Conservation (phyloP, 2,329 filamentous ascomycete species). For the Ceratocystis cubensis region DNA sequence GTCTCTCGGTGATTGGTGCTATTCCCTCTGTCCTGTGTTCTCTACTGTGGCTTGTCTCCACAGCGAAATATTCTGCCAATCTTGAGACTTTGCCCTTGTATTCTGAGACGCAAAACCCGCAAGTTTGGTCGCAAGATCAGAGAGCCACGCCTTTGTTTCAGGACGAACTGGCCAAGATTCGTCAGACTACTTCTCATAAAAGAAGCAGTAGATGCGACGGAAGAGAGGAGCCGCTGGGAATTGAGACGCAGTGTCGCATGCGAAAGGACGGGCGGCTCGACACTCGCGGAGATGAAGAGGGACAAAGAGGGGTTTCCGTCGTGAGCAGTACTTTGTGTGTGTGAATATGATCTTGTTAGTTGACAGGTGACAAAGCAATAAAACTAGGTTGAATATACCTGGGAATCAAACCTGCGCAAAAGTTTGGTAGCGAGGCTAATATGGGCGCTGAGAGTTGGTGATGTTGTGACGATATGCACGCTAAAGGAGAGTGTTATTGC, state of each 20-base stretch:
- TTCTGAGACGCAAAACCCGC: not conserved
- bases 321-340: not conserved
- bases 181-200: not conserved
- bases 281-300: not conserved
- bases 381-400: not conserved
- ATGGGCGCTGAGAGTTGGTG: not conserved
- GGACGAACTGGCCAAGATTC: not conserved
- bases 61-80: not conserved
- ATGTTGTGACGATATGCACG: not conserved
- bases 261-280: not conserved
- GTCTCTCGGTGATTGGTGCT: not conserved
- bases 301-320: not conserved
- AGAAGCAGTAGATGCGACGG: not conserved
- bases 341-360: not conserved
- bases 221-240: not conserved
- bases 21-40: not conserved
- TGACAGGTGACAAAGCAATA: constrained; percentile 3
- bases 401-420: not conserved
- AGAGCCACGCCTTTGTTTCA: constrained; percentile 9
- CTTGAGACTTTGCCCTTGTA: not conserved
- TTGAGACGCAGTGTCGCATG: not conserved
- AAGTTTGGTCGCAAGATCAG: not conserved
- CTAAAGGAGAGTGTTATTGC: not conserved
- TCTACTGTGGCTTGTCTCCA: not conserved
- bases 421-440: not conserved